phyloP scores from a whole-genome alignment of 805 yeast species.

The Lachancea meyersii region DNA sequence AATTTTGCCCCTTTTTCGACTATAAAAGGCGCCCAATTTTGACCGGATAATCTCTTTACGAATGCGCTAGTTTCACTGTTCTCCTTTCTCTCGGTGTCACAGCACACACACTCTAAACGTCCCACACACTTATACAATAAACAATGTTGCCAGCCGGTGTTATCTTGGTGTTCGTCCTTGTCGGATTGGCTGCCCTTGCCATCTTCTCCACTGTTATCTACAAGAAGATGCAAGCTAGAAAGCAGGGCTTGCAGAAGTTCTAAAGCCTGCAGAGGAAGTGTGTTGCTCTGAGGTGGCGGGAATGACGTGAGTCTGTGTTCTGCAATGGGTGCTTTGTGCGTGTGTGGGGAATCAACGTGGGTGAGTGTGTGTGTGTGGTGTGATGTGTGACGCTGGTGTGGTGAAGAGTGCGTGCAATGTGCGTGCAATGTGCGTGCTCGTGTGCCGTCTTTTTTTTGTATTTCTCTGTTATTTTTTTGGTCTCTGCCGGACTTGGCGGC shows the following conservation, averaged over 20 bases:
- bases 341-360: too few relatives aligned
- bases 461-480: not conserved
- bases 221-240: constrained; percentile 34
- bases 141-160: constrained; percentile 67
- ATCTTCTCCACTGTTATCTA: constrained; percentile 26
- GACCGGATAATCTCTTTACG: not conserved
- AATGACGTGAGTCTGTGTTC: too few relatives aligned
- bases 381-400: not conserved
- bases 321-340: too few relatives aligned
- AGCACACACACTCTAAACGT: constrained; percentile 9
- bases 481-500: too few relatives aligned
- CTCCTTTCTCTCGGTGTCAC: constrained; percentile 3
- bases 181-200: constrained; percentile 32
- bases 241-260: constrained; percentile 35
- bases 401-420: not conserved
- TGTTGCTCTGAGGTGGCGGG: not conserved
- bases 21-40: not conserved
- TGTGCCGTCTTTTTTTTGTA: not conserved
- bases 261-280: constrained; percentile 13
- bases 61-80: not conserved
- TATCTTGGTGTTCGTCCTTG: constrained; percentile 54
- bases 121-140: constrained; percentile 4
- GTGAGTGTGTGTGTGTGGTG: constrained; percentile 10
- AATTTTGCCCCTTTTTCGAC: not conserved
- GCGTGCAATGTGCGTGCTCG: not conserved